phyloP scores from a whole-genome alignment of 2,329 filamentous ascomycete genomes.

The Triangularia verruculosa region DNA sequence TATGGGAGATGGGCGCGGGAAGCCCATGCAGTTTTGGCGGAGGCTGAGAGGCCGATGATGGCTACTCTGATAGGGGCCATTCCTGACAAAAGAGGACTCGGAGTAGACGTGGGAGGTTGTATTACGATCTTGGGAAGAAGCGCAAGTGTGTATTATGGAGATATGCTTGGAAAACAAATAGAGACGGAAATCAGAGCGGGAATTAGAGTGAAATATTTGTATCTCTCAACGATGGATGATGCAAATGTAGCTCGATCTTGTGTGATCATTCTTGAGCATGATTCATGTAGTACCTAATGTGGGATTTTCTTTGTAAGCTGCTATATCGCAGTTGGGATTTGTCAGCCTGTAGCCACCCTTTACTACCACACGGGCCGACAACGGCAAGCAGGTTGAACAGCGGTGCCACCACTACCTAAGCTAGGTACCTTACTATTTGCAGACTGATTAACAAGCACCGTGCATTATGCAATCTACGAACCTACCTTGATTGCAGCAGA shows the following conservation, averaged over 20 bases:
- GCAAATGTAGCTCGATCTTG: neutral
- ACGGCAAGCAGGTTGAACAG: neutral
- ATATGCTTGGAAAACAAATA: neutral
- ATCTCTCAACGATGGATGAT: neutral
- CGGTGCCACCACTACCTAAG: neutral
- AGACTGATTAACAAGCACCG: neutral
- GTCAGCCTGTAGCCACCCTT: neutral
- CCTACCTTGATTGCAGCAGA: neutral
- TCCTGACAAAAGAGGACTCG: no score
- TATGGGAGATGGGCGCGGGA: slow-evolving; percentile 57
- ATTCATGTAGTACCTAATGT: neutral
- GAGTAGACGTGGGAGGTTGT: no score
- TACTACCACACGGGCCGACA: neutral
- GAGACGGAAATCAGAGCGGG: neutral
- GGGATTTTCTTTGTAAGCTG: neutral
- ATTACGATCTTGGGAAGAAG: no score
- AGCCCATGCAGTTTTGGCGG: slow-evolving; percentile 53
- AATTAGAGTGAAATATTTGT: neutral
- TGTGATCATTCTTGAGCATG: neutral
- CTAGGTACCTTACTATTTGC: no score
- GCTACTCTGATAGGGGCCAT: slow-evolving; percentile 54
- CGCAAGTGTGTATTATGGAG: no score
- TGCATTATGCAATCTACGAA: neutral
- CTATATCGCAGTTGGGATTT: neutral
- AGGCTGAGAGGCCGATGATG: slow-evolving; percentile 56